Conservation (phyloP, 768 basidiomycete genomes). For the Hygrophorus russula region DNA sequence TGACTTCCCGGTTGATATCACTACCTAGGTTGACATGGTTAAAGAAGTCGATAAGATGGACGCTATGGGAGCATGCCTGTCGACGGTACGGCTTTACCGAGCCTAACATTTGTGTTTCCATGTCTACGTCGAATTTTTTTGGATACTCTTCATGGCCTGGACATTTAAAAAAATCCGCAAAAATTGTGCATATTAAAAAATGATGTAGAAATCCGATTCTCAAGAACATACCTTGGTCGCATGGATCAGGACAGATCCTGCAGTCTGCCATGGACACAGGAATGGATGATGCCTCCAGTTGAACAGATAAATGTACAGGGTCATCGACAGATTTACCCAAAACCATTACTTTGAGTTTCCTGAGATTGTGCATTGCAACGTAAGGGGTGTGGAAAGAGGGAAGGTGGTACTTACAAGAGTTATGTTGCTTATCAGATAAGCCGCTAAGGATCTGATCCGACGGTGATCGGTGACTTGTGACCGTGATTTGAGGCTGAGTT, state of each 20-base stretch:
- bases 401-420: background rate
- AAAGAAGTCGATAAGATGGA: background rate
- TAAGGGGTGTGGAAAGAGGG: slow-evolving; percentile 1
- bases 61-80: slow-evolving; percentile 35
- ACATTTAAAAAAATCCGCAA: slow-evolving; percentile 18
- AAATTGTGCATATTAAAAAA: slow-evolving; percentile 9
- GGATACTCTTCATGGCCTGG: slow-evolving; percentile 70
- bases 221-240: slow-evolving; percentile 44
- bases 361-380: slow-evolving; percentile 7
- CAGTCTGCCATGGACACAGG: slow-evolving; percentile 63
- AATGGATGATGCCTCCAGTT: slow-evolving; percentile 46
- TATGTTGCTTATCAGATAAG: slow-evolving; percentile 18
- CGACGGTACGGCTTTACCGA: slow-evolving; percentile 75
- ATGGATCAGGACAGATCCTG: slow-evolving; percentile 65
- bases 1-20: slow-evolving; percentile 82
- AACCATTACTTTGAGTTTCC: slow-evolving; percentile 29
- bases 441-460: slow-evolving; percentile 8
- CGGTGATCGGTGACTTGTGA: background rate
- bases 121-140: slow-evolving; percentile 64
- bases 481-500: background rate
- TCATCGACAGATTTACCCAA: slow-evolving; percentile 25
- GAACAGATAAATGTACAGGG: slow-evolving; percentile 28
- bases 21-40: slow-evolving; percentile 33
- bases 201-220: background rate
- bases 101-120: slow-evolving; percentile 75